phyloP scores from a whole-genome alignment of 73 alveolate genomes.

The Tetrahymena borealis region DNA sequence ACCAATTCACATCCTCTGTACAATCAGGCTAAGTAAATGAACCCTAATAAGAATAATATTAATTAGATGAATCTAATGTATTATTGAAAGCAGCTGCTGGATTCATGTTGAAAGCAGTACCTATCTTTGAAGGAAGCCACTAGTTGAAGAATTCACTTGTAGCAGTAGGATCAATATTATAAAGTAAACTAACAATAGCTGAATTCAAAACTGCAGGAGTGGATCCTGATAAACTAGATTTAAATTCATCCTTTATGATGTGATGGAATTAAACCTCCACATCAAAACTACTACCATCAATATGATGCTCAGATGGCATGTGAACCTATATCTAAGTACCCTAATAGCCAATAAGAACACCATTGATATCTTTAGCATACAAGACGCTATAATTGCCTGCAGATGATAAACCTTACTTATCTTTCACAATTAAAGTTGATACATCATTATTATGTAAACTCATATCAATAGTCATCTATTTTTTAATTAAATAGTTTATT shows the following conservation, averaged over 20 bases:
- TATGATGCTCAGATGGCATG: slow-evolving; percentile 29
- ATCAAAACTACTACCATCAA: slow-evolving; percentile 31
- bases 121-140: not conserved
- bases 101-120: not conserved
- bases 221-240: not conserved
- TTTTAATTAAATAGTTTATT: not conserved
- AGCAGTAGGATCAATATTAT: not conserved
- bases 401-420: not conserved
- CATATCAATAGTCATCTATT: slow-evolving; percentile 27
- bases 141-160: not conserved
- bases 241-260: not conserved
- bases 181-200: slow-evolving; percentile 26
- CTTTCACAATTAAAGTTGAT: slow-evolving; percentile 7
- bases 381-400: slow-evolving; percentile 5
- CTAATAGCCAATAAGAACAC: slow-evolving; percentile 20
- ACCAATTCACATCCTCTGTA: slow-evolving; percentile 39
- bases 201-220: not conserved
- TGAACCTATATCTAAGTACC: slow-evolving; percentile 16
- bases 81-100: slow-evolving; percentile 8
- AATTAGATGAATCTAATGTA: slow-evolving; percentile 17
- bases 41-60: slow-evolving; percentile 31
- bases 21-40: slow-evolving; percentile 34
- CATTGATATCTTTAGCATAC: slow-evolving; percentile 47
- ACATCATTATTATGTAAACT: slow-evolving; percentile 7
- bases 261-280: slow-evolving; percentile 12